These are phyloP conservation scores for Xerocomellus chrysenteron DNA, from an alignment of 768 basidiomycete species.

Conservation along the genomic window DNA sequence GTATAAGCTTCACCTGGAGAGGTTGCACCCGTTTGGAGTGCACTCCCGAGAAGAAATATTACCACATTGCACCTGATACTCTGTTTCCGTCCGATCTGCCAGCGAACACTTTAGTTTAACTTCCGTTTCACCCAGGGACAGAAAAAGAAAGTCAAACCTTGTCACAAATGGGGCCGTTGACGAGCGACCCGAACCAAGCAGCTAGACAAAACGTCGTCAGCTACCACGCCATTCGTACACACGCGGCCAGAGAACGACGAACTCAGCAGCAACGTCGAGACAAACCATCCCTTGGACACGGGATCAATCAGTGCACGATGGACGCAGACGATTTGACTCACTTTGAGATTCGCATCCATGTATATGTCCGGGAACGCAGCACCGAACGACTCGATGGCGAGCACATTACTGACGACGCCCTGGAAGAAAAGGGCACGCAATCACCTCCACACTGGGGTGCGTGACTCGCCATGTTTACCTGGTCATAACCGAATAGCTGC, in stretches of 20 bases:
- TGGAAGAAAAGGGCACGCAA: neutral
- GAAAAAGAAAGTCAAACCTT: conserved; percentile 14
- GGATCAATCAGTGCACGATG: neutral
- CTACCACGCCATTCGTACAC: neutral
- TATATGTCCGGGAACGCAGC: conserved; percentile 33
- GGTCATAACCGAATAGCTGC: conserved; percentile 36
- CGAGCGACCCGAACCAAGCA: conserved; percentile 31
- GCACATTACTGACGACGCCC: conserved; percentile 35
- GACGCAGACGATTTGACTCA: neutral
- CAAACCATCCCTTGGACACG: conserved; percentile 29
- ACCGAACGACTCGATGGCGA: conserved; percentile 35
- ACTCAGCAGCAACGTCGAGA: conserved; percentile 30
- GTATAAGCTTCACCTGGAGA: conserved; percentile 11
- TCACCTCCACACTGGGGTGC: neutral
- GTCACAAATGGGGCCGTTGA: conserved; percentile 33
- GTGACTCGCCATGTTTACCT: conserved; percentile 10
- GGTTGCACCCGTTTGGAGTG: conserved; percentile 33
- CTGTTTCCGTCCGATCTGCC: conserved; percentile 29
- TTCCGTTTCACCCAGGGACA: neutral
- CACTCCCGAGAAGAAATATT: conserved; percentile 31
- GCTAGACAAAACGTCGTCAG: conserved; percentile 20
- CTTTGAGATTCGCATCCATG: conserved; percentile 28
- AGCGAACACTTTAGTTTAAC: neutral
- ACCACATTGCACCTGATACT: conserved; percentile 29
- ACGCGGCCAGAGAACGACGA: conserved; percentile 2